Evolutionary conservation across 1,284 basidiomycete species (phyloP), one percentile per base, ranked within the genome.

Genomic region (Xerocomus nothofagi): DNA sequence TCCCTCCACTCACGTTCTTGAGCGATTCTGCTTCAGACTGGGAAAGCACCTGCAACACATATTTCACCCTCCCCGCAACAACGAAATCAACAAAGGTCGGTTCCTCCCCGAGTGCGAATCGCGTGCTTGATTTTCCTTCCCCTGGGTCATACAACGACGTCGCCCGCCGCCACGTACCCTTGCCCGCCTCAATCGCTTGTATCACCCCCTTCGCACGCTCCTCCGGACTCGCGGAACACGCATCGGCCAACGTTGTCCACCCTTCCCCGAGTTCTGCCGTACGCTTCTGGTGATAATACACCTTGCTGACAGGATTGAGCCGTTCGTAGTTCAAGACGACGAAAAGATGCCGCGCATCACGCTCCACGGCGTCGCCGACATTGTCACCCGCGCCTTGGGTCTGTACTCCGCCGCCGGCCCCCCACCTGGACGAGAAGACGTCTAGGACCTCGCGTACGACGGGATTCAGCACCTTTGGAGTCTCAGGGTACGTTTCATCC

Each of bases 401-500:
- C n/a, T n/a, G n/a, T n/a, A n/a, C n/a, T n/a, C n/a, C n/a, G n/a
- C n/a, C n/a, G n/a, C n/a, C n/a, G n/a, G n/a, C n/a, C n/a, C n/a
- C n/a, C n/a, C n/a, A 46, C 39, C 50, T 45, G 2, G 54, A 52
- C 8, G 49, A 62, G 23, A 61, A 37, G 2, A 38, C 0, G 20
- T 52, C 49, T 2, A 61, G 20, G 8, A 24, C 2, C 3, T 15
- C 41, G 11, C 17, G 37, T 4, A 30, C 43, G 1, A 30, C 41
- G 3, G 45, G 47, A 21, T 21, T 45, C 30, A 49, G 9, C 14
- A 62, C 47, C 6, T 33, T 45, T 2, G 69, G 72, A 0, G 67
- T 69, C 17, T 68, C 58, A 0, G 74, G 73, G 53, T 76, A 78
- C 4, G 69, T 68, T 12, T 63, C 56, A 39, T 79, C 77, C 20